These are phyloP conservation scores for Nicotiana undulata DNA, from an alignment of 257 asterid species.

Conservation along the genomic window DNA sequence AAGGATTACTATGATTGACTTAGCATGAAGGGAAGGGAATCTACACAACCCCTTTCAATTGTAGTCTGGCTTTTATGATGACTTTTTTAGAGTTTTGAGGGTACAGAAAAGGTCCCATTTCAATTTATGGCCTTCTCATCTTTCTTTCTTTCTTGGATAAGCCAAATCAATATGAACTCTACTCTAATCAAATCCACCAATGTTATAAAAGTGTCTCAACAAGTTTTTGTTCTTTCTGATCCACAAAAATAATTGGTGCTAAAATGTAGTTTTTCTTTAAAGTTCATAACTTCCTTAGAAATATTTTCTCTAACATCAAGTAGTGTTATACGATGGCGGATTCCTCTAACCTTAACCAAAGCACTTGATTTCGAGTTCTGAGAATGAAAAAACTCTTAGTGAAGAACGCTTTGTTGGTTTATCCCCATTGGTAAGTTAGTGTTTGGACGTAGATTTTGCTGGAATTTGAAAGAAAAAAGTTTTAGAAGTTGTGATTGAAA, in stretches of 20 bases:
- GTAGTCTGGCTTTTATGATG: not conserved
- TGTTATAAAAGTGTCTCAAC: not conserved
- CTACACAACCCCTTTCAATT: not conserved
- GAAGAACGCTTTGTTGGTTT: not conserved
- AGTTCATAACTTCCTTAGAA: not conserved
- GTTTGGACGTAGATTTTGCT: no score
- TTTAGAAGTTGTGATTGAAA: no score
- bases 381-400: not conserved
- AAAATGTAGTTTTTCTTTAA: not conserved
- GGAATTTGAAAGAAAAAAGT: no score
- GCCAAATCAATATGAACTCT: not conserved
- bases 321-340: not conserved
- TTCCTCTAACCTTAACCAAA: not conserved
- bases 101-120: not conserved
- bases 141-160: not conserved
- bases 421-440: no score
- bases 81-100: not conserved
- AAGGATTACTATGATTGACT: not conserved
- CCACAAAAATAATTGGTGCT: not conserved
- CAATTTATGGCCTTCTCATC: not conserved
- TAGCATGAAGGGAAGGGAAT: slow-evolving; percentile 7
- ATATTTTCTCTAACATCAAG: not conserved
- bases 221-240: not conserved
- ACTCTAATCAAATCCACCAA: not conserved
- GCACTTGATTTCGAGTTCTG: not conserved